phyloP scores from a whole-genome alignment of 2,329 filamentous ascomycete species.

The Aspergillus cejpii region DNA sequence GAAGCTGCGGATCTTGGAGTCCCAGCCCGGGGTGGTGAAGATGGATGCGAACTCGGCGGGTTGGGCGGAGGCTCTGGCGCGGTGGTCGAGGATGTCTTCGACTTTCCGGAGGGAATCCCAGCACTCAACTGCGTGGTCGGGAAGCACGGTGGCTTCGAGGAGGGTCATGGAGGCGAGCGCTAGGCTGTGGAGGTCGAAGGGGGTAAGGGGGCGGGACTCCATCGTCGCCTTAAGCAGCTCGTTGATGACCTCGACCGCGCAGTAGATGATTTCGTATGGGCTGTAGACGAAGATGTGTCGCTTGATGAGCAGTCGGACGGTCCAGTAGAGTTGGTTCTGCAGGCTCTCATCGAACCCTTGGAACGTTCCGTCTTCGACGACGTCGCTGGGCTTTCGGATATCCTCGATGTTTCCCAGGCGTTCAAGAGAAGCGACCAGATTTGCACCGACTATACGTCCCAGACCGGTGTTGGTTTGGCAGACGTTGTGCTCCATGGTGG shows the following conservation, averaged over 20 bases:
- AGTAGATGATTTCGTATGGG: slow-evolving; percentile 38
- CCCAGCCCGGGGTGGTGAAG: slow-evolving; percentile 37
- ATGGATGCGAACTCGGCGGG: slow-evolving; percentile 35
- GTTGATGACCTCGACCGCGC: slow-evolving; percentile 36
- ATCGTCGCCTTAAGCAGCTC: slow-evolving; percentile 34
- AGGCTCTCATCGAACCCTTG: slow-evolving; percentile 32
- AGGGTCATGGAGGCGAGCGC: slow-evolving; percentile 39
- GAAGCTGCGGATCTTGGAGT: slow-evolving; percentile 37
- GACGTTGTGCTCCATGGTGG: slow-evolving; percentile 28
- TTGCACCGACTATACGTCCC: slow-evolving; percentile 33
- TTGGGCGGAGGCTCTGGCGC: slow-evolving; percentile 30
- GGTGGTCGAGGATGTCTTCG: slow-evolving; percentile 44
- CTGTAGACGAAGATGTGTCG: slow-evolving; percentile 40
- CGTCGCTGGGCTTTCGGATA: slow-evolving; percentile 25
- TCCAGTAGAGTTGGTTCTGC: slow-evolving; percentile 40
- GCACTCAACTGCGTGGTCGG: slow-evolving; percentile 34
- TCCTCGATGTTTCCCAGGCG: slow-evolving; percentile 35
- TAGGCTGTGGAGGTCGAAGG: slow-evolving; percentile 39
- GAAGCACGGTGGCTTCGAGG: slow-evolving; percentile 38
- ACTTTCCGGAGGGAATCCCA: slow-evolving; percentile 46
- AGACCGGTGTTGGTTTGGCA: slow-evolving; percentile 33
- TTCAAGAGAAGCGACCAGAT: slow-evolving; percentile 34
- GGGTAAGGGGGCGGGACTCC: slow-evolving; percentile 29
- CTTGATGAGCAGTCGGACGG: slow-evolving; percentile 37
- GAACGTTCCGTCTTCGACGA: slow-evolving; percentile 21